Conservation (phyloP, 257 asterid species). For the Cinchona pubescens region DNA sequence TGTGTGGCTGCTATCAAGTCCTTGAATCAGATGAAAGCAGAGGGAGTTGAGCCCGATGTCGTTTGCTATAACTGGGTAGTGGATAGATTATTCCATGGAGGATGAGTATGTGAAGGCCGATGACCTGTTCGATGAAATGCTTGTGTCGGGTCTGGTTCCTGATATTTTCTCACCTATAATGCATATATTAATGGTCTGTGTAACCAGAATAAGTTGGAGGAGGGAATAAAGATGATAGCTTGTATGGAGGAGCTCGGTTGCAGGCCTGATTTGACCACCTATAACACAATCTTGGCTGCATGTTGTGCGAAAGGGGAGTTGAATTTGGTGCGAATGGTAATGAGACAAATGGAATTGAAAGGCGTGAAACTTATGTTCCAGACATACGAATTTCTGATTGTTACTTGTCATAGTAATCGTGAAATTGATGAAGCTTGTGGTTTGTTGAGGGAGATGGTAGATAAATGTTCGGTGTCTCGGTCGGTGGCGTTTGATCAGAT, state of each 20-base stretch:
- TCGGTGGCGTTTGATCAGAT: conserved; percentile 31
- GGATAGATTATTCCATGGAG: no score
- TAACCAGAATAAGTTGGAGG: conserved; percentile 50
- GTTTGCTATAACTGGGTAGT: conserved; percentile 57
- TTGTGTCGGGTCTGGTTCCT: conserved; percentile 64
- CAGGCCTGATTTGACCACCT: conserved; percentile 47
- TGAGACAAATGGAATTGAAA: conserved; percentile 36
- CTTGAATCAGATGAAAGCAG: conserved; percentile 51
- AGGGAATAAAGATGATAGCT: conserved; percentile 45
- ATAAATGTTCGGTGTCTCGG: conserved; percentile 20
- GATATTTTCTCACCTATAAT: conserved; percentile 56
- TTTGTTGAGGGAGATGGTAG: conserved; percentile 38
- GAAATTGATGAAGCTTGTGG: conserved; percentile 36
- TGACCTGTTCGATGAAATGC: conserved; percentile 78
- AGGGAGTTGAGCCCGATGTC: conserved; percentile 39
- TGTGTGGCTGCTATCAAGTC: conserved; percentile 41
- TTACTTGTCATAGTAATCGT: conserved; percentile 34
- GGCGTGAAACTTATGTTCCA: conserved; percentile 30
- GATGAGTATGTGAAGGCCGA: conserved; percentile 44
- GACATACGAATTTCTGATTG: conserved; percentile 32
- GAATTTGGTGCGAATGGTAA: conserved; percentile 32
- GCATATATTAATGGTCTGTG: conserved; percentile 54
- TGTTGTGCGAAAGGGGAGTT: conserved; percentile 40
- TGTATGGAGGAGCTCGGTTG: conserved; percentile 69
- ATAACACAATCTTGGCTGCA: conserved; percentile 29